These are phyloP conservation scores for Pelargonium cotyledonis DNA, from an alignment of 441 rosid species.

Conservation along the genomic window DNA sequence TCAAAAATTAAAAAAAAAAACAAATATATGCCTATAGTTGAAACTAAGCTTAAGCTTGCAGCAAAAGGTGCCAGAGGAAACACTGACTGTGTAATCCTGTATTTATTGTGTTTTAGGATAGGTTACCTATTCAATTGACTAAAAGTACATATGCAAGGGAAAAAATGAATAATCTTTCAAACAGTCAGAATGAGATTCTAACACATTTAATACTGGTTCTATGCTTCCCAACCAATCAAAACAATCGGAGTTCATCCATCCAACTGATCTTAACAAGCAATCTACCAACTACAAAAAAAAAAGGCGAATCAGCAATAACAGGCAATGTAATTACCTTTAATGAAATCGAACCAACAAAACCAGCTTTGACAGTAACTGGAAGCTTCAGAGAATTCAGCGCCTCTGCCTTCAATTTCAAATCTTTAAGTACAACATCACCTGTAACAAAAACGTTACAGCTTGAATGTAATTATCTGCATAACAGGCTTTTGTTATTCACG, in stretches of 20 bases:
- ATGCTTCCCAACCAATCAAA: too few species aligned
- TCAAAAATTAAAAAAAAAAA: constrained; percentile 7
- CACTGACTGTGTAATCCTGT: too few species aligned
- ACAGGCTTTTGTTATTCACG: neutral
- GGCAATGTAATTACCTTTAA: constrained; percentile 51
- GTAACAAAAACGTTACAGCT: constrained; percentile 15
- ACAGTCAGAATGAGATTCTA: too few species aligned
- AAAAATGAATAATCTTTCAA: too few species aligned
- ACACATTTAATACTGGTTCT: too few species aligned
- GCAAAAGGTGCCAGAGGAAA: too few species aligned
- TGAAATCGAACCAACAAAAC: constrained; percentile 90
- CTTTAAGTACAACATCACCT: constrained; percentile 97
- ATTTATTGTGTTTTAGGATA: too few species aligned
- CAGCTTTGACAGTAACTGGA: constrained; percentile 90
- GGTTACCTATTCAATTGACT: too few species aligned
- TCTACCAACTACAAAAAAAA: neutral
- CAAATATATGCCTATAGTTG: neutral
- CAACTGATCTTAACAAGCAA: too few species aligned
- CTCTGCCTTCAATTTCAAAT: constrained; percentile 87
- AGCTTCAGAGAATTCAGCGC: constrained; percentile 88
- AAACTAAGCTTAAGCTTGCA: neutral
- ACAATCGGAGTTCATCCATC: too few species aligned
- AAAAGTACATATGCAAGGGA: too few species aligned
- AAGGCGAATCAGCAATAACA: constrained; percentile 1
- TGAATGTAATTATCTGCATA: neutral